Evolutionary conservation across 2,329 filamentous ascomycete species (phyloP), one percentile per base, ranked within the genome.

Genomic region (Calycina herbarum): DNA sequence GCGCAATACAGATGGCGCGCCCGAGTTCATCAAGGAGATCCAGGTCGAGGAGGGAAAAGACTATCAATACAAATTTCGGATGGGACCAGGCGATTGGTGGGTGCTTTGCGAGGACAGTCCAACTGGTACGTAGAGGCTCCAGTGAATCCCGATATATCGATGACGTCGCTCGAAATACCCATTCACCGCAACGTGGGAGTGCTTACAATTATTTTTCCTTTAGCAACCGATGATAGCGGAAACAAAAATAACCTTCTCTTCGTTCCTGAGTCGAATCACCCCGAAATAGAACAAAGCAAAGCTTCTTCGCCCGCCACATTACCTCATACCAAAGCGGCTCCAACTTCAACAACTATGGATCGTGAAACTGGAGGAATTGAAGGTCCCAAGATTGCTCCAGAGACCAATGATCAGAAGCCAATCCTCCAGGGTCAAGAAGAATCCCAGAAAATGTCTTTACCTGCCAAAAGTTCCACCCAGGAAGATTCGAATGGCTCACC

Each of bases 11-110:
- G 78, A 83, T 42, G 84, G 83, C n/a, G 80, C 88, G 63, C 78
- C 86, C 65, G 74, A 82, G 13, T 93, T 91, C 74, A 80, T 77
- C 56, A 86, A 86, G 65, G 77, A 81, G 0, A 80, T 92, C 57
- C 75, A 82, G 42, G 80, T 85, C 7, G 79, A 85, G 20, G 79
- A 84, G 27, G 84, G 84, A 27, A 82, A 85, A 58, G 83, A 86
- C 65, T 86, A 92, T 69, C 87, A 91, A 72, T 94, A 93, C 82
- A 93, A 92, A 77, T 90, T 93, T 71, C 84, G 89, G 35, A 79
- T 90, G 42, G 89, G 89, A 10, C 76, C 82, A 24, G 86, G 85
- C 59, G 84, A 91, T 69, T 91, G 87, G 86, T 92, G 89, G 89
- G 80, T 87, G 29, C 76, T 91, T 57, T 86, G 93, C 70, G 86